phyloP scores from a whole-genome alignment of 106 monocot species.

The Allium sativum region DNA sequence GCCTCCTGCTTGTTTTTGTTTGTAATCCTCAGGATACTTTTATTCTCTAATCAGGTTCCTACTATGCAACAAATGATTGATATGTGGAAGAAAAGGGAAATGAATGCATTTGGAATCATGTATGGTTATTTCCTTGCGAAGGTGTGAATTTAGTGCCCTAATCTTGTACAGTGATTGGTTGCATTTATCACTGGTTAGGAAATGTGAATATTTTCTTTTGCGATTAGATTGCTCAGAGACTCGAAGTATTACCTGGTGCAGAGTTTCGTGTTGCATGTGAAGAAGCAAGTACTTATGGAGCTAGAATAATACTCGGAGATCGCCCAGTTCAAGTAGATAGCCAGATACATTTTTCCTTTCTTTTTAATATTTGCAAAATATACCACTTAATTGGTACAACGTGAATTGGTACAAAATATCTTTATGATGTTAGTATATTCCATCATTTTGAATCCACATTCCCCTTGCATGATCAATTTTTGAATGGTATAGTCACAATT shows the following conservation, averaged over 20 bases:
- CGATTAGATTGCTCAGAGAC: slow-evolving; percentile 62
- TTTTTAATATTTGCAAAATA: not conserved
- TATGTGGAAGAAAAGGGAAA: slow-evolving; percentile 83
- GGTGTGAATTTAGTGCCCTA: slow-evolving; percentile 25
- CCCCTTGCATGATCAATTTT: not conserved
- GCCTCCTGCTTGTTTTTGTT: too few species aligned
- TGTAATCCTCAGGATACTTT: too few species aligned
- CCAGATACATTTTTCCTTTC: not conserved
- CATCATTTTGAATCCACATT: not conserved
- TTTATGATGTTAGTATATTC: not conserved
- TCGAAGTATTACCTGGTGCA: slow-evolving; percentile 85
- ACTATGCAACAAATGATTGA: slow-evolving; percentile 84
- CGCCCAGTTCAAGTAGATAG: slow-evolving; percentile 73
- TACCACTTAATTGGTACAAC: not conserved
- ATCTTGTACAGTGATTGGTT: too few species aligned
- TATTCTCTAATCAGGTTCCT: slow-evolving; percentile 48
- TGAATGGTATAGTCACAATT: not conserved
- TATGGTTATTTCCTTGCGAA: slow-evolving; percentile 96
- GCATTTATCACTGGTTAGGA: too few species aligned
- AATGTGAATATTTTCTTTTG: not conserved
- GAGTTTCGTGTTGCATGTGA: slow-evolving; percentile 98
- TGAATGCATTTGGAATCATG: slow-evolving; percentile 76
- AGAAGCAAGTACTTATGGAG: slow-evolving; percentile 79
- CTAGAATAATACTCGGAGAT: slow-evolving; percentile 80
- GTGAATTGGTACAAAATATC: not conserved